These are phyloP conservation scores for Gillenia trifoliata DNA, from an alignment of 306 rosid species.

Conservation along the genomic window DNA sequence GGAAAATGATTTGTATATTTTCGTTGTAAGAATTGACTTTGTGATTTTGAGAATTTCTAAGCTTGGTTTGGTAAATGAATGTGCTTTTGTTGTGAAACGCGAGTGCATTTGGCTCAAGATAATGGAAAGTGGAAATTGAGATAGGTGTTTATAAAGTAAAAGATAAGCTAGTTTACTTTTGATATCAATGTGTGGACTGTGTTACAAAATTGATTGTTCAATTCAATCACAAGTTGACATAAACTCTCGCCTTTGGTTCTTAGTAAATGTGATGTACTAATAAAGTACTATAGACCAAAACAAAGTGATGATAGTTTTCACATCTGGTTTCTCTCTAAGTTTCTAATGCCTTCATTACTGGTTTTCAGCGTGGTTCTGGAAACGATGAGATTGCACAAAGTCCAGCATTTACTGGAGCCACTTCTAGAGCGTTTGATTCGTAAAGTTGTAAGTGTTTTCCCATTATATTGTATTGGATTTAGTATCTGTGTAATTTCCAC, in stretches of 20 bases:
- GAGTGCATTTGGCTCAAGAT: conserved; percentile 6
- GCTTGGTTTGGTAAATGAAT: neutral
- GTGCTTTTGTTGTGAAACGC: conserved; percentile 1
- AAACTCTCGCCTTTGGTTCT: neutral
- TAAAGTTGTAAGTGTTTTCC: conserved; percentile 58
- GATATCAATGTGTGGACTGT: neutral
- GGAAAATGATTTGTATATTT: neutral
- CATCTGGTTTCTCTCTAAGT: conserved; percentile 10
- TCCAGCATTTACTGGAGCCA: conserved; percentile 66
- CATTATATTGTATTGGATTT: neutral
- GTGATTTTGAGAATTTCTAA: neutral
- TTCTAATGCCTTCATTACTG: conserved; percentile 10
- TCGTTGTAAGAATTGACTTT: neutral
- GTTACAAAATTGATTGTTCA: neutral
- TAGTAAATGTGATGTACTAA: neutral
- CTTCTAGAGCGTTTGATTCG: conserved; percentile 80
- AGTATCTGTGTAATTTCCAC: neutral
- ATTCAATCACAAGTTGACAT: neutral
- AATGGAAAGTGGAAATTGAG: neutral
- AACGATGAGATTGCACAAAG: conserved; percentile 51
- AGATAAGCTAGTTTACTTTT: neutral
- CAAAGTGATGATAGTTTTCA: neutral
- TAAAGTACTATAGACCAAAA: conserved; percentile 2
- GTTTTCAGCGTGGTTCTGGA: conserved; percentile 71
- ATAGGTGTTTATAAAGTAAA: neutral